Base-by-base conservation (phyloP, 1,284 basidiomycete species). In the Exsudoporus floridanus region DNA sequence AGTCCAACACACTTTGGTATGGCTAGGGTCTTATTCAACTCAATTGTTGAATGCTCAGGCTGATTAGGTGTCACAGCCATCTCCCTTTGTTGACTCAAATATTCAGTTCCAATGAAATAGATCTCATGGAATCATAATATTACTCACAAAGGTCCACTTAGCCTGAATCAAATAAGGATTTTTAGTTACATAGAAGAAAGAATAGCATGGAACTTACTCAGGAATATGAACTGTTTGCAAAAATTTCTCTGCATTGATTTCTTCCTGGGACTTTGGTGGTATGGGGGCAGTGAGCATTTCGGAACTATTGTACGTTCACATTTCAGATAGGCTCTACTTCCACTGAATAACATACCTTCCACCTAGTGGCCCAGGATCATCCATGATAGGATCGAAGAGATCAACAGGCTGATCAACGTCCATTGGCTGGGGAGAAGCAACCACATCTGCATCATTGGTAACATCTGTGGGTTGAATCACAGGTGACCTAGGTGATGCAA, bases 171-270 rank as follows among this genome's bases (percentile, higher is more conserved):
- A 31, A 42, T 23, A 13, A 7, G 5, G 14, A 36, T 12, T 35
- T 27, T 49, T 7, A 49, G 7, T 49, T 6, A 33, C 9, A 38
- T 7, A n/a, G 9, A 37, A 41, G 13, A 9, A 47, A 21, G 39
- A 23, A 18, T 28, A 12, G 18, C 8, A 36, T 5, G 12, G 2
- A 27, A 53, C 66, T 40, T 48, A 71, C 70, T 2, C 46, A 39
- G 70, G 64, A 23, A 70, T 50, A 21, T 56, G 13, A 19, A 68
- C 12, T 6, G 63, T 68, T 31, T 57, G 51, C 37, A 67, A 47
- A 45, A 67, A 67, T 13, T 45, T 52, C 25, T 67, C 66, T 38
- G 55, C 61, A 43, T 42, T n/a, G 0, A 58, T 48, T 44, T 70
- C 54, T 27, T 46, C 42, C 27, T 46, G 51, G 19, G 53, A 51